These are phyloP conservation scores for Diplodia sapinea DNA, from an alignment of 2,329 filamentous ascomycete genomes.

Conservation along the genomic window DNA sequence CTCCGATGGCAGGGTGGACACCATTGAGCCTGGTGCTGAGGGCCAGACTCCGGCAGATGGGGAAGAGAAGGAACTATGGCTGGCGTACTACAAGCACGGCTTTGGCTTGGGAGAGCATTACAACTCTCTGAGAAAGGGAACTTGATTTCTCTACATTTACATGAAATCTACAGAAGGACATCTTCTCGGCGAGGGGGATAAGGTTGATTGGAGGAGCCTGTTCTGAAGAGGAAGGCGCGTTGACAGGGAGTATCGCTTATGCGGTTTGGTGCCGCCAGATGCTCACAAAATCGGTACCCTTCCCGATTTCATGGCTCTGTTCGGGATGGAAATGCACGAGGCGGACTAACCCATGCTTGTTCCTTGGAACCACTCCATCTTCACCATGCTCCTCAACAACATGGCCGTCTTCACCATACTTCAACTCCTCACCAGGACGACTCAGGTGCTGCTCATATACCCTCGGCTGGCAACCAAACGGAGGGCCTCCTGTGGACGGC, in stretches of 20 bases:
- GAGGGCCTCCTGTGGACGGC: constrained; percentile 69
- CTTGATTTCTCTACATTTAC: constrained; percentile 4
- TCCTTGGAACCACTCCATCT: constrained; percentile 38
- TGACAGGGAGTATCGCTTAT: not conserved
- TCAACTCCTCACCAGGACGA: constrained; percentile 69
- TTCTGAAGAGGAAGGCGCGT: not conserved
- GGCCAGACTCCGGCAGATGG: constrained; percentile 47
- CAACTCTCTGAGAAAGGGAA: constrained; percentile 71
- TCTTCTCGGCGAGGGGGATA: not conserved
- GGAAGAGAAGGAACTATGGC: constrained; percentile 71
- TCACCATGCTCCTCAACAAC: constrained; percentile 56
- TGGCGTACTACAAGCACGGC: constrained; percentile 93
- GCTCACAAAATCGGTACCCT: constrained; percentile 57
- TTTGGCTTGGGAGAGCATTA: constrained; percentile 97
- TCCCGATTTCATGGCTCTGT: constrained; percentile 62
- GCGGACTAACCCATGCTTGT: constrained; percentile 48
- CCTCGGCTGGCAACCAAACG: constrained; percentile 71
- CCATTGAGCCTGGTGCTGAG: constrained; percentile 64
- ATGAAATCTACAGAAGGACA: not conserved
- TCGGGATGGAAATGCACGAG: constrained; percentile 63
- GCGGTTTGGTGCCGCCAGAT: constrained; percentile 51
- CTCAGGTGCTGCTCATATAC: constrained; percentile 75
- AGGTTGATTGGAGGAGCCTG: not conserved
- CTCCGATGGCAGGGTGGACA: constrained; percentile 77
- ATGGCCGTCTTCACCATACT: constrained; percentile 63